Conservation (phyloP, 2,329 filamentous ascomycete species). For the Cladorrhinum sp. region DNA sequence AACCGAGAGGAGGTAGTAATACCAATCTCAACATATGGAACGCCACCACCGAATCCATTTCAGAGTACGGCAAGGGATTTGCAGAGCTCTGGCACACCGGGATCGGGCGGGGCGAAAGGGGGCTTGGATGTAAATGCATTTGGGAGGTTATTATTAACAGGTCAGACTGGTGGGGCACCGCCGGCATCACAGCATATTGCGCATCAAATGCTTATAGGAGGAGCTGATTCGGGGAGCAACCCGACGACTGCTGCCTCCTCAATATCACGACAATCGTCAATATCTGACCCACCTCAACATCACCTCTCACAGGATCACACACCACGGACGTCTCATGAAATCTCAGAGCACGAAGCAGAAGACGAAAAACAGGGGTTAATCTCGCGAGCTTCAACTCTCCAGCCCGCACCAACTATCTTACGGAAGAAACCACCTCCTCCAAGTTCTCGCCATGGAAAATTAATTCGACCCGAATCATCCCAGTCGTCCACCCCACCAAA, state of each 20-base stretch:
- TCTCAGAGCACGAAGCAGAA: conserved; percentile 49
- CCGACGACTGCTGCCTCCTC: conserved; percentile 59
- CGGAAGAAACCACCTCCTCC: conserved; percentile 68
- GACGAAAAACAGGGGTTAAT: conserved; percentile 41
- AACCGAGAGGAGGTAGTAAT: conserved; percentile 26
- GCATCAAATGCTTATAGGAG: conserved; percentile 32
- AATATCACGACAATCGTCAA: conserved; percentile 52
- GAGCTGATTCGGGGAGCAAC: conserved; percentile 27
- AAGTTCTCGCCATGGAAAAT: conserved; percentile 74
- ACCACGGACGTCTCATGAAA: conserved; percentile 58
- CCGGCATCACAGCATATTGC: conserved; percentile 28
- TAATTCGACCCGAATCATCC: conserved; percentile 50
- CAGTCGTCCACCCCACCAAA: conserved; percentile 28
- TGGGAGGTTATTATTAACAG: conserved; percentile 71
- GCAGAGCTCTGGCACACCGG: conserved; percentile 32
- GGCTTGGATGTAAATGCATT: conserved; percentile 76
- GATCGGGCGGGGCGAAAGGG: conserved; percentile 36
- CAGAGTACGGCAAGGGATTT: conserved; percentile 53
- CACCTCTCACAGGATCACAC: conserved; percentile 41
- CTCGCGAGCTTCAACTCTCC: conserved; percentile 8
- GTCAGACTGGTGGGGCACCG: conserved; percentile 46
- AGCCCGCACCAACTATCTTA: conserved; percentile 24
- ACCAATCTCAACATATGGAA: conserved; percentile 27
- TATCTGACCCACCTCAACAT: conserved; percentile 44
- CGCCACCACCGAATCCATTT: conserved; percentile 52